Conservation (phyloP, 202 grass and related monocot species). For the Digitaria exilis region DNA sequence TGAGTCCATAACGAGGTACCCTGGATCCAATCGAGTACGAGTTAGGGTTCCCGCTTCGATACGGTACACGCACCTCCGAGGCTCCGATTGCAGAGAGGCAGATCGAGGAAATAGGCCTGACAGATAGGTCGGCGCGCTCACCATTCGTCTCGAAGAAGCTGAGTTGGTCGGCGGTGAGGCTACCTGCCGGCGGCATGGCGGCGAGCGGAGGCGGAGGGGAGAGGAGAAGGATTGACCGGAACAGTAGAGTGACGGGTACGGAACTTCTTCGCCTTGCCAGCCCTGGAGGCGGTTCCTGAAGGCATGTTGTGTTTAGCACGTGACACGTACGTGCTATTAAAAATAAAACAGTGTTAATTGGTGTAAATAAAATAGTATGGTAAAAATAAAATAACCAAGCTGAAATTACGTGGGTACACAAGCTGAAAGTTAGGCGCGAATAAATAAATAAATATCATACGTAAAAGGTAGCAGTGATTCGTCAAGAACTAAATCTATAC, state of each 20-base stretch:
- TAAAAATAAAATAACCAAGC: no score
- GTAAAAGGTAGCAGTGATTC: no score
- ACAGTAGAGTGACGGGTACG: conserved; percentile 9
- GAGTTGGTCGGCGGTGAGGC: conserved; percentile 70
- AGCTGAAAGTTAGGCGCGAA: no score
- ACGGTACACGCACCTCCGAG: neutral
- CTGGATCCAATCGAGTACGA: conserved; percentile 36
- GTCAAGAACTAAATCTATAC: no score
- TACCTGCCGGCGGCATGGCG: conserved; percentile 64
- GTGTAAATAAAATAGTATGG: no score
- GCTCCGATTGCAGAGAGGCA: neutral
- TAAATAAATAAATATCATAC: no score
- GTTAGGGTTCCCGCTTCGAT: conserved; percentile 31
- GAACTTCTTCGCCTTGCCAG: conserved; percentile 22
- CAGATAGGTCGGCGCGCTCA: conserved; percentile 21
- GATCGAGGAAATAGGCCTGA: neutral
- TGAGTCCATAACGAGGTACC: conserved; percentile 79
- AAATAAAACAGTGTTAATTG: no score
- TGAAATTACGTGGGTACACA: no score
- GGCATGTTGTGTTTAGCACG: no score
- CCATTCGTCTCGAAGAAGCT: conserved; percentile 75
- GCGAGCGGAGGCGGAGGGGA: neutral
- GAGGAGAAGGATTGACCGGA: neutral
- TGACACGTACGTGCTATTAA: no score
- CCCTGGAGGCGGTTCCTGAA: no score